Base-by-base conservation (phyloP, 2,329 filamentous ascomycete genomes). In the Exophiala alcalophila region DNA sequence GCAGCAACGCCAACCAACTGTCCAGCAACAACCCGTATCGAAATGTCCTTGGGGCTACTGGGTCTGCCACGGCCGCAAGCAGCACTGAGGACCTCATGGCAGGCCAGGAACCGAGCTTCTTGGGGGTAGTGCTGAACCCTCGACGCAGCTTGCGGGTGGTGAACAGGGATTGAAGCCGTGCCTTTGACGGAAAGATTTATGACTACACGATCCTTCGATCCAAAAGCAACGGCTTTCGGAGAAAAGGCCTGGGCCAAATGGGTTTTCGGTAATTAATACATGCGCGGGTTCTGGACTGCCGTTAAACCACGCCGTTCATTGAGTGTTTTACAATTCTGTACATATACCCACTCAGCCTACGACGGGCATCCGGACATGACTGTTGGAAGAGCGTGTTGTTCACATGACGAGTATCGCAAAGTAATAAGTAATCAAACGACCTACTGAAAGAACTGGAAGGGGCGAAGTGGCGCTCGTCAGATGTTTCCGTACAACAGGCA, bases 61-160 rank as follows among this genome's bases (percentile, higher is more conserved):
- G 64, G 20, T 61, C 65, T 40, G 66, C 64, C 14, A 72, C 69
- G 25, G 64, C 64, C 5, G 65, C 59, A n/a, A 74, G 71, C 48
- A 72, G 70, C 44, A 68, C 65, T 26, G 78, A 81, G 42, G 78
- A 83, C 55, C 57, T 85, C 49, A 57, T 84, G 11, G 71, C 68
- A 3, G 78, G 77, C 0, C 72, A 81, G 47, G 81, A 86, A 60
- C 84, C 84, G 47, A 83, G 75, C 44, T 88, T 86, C 64, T 80
- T 84, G 61, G 83, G 74, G 35, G 80, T 85, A 19, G 65, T 86
- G 56, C 62, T 86, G 63, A 82, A 81, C 48, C 83, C 83, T 15
- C 70, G 81, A 57, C 68, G 83, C 57, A 85, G 81, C 56, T 65
- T 86, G 65, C 70, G 81, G 57, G 81, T 86, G 24, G 80, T 86